Conservation (phyloP, 495 filamentous ascomycete species). For the Parmelia sp. region DNA sequence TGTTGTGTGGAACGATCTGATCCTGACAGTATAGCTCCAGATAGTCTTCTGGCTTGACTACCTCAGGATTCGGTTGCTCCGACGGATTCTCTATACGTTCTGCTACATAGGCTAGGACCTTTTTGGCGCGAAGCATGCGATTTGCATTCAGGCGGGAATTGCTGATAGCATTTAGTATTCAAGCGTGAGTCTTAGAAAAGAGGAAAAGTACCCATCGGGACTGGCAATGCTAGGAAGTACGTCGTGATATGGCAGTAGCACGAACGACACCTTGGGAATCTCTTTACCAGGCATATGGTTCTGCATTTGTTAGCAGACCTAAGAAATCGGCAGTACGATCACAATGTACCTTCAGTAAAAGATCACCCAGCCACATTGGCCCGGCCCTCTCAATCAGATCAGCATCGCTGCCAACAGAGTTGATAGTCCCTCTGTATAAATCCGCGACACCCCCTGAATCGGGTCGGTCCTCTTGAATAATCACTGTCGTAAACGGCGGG, state of each 20-base stretch:
- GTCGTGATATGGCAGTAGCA: conserved; percentile 78
- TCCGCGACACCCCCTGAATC: conserved; percentile 86
- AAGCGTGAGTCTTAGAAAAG: background rate
- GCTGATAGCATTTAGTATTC: conserved; percentile 32
- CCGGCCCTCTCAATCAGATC: conserved; percentile 77
- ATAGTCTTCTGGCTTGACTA: conserved; percentile 80
- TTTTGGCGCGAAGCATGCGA: conserved; percentile 89
- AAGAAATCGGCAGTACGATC: background rate
- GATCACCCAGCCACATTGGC: conserved; percentile 86
- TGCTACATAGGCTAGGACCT: conserved; percentile 87
- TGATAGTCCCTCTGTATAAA: conserved; percentile 83
- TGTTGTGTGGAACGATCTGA: conserved; percentile 62
- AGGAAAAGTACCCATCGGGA: conserved; percentile 46
- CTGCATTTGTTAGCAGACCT: conserved; percentile 32
- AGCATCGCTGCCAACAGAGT: conserved; percentile 65
- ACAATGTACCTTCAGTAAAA: conserved; percentile 62
- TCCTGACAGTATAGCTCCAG: conserved; percentile 90
- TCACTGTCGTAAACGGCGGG: conserved; percentile 72
- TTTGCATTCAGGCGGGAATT: conserved; percentile 92
- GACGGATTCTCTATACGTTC: conserved; percentile 70
- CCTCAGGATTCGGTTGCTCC: conserved; percentile 48
- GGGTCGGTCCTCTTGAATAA: conserved; percentile 89
- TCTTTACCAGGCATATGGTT: conserved; percentile 84
- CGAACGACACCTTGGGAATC: conserved; percentile 86
- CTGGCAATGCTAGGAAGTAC: conserved; percentile 62